These are phyloP conservation scores for Colletotrichum camelliae DNA, from an alignment of 2,329 filamentous ascomycete genomes.

Conservation along the genomic window DNA sequence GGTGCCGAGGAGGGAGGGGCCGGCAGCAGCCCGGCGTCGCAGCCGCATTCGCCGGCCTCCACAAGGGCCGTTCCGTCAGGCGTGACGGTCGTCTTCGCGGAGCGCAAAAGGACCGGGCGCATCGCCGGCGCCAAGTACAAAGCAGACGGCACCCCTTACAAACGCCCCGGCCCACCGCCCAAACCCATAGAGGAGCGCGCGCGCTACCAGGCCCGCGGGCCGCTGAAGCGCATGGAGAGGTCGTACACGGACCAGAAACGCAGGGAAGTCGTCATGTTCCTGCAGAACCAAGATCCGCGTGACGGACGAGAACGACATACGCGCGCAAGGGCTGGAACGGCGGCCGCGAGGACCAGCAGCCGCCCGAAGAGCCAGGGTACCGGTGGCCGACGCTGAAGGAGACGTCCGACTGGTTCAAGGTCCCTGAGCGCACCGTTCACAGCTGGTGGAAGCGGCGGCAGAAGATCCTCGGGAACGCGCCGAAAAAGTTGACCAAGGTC, in stretches of 20 bases:
- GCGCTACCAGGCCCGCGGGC: background rate
- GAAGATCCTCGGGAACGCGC: background rate
- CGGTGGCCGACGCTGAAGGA: background rate
- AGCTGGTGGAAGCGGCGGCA: background rate
- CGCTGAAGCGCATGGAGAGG: background rate
- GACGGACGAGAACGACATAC: background rate
- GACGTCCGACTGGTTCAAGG: conserved; percentile 3
- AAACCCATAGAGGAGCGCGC: background rate
- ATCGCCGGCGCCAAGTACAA: background rate
- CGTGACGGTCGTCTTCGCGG: background rate
- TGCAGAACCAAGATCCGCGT: background rate
- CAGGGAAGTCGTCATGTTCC: background rate
- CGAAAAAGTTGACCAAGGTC: background rate
- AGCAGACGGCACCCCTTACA: conserved; percentile 4
- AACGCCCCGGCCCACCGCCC: background rate
- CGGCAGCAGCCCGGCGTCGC: background rate
- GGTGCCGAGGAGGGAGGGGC: background rate
- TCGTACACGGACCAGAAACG: background rate
- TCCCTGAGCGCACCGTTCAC: conserved; percentile 1
- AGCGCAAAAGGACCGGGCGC: background rate
- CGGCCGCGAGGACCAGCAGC: background rate
- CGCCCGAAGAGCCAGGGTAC: background rate
- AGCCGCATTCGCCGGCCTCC: background rate
- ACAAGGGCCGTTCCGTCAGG: background rate
- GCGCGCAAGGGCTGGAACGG: background rate